Percentiles rank a stretch among this genome's conserved stretches.
Conservation (phyloP, 2,329 filamentous ascomycete species). For the Trichoderma pleuroti region DNA sequence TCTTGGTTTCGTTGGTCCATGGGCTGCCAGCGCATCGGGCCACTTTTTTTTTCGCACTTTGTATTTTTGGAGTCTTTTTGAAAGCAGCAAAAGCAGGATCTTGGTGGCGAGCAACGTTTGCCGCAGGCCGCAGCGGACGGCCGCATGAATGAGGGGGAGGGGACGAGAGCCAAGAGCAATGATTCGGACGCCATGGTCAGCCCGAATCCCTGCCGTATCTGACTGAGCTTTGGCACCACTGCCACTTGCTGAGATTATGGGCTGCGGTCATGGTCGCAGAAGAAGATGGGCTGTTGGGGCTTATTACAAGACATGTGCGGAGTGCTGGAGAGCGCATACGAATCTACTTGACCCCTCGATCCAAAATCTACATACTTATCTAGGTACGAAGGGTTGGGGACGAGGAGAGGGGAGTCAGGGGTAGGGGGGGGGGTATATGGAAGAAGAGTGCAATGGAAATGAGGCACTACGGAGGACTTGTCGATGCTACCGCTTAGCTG, state of each 20-base stretch:
- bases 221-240: not conserved
- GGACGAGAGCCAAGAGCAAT: not conserved
- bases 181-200: not conserved
- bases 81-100: not conserved
- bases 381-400: not conserved
- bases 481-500: not conserved
- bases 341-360: not conserved
- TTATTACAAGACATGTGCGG: not conserved
- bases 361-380: not conserved
- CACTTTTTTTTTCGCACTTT: not conserved
- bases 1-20: conserved; percentile 1
- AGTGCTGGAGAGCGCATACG: not conserved
- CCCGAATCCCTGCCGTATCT: not conserved
- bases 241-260: not conserved
- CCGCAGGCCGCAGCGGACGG: conserved; percentile 13
- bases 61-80: not conserved
- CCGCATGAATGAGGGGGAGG: not conserved
- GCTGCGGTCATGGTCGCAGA: not conserved
- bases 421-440: not conserved
- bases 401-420: not conserved
- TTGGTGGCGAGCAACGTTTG: not conserved
- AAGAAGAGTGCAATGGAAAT: not conserved
- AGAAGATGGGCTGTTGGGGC: not conserved
- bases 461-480: not conserved
- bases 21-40: conserved; percentile 9